A percentile compares a stretch with the other conserved stretches of the same genome.
These are phyloP conservation scores for Cardamine resedifolia DNA, from an alignment of 345 rosid genomes.

Conservation along the genomic window DNA sequence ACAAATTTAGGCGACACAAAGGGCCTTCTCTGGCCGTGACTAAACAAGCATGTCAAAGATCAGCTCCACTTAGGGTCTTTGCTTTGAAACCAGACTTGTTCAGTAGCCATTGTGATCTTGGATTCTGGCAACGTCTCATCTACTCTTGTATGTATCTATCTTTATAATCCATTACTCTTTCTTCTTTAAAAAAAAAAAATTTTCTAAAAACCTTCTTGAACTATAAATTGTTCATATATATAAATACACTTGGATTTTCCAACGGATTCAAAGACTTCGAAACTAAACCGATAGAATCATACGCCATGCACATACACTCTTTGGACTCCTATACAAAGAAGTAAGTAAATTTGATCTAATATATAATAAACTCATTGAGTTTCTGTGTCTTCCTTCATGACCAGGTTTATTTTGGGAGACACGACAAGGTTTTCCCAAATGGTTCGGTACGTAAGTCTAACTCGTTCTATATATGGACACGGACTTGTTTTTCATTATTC, in stretches of 20 bases:
- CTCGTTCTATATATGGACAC: not conserved
- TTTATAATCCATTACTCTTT: not conserved
- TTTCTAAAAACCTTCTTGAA: not conserved
- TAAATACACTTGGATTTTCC: not conserved
- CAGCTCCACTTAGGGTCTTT: not conserved
- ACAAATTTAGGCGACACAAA: no score
- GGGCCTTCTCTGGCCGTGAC: not conserved
- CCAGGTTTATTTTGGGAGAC: not conserved
- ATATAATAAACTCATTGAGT: no score
- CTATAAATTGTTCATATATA: not conserved
- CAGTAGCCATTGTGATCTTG: conserved; percentile 12
- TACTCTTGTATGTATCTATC: not conserved
- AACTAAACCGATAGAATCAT: not conserved
- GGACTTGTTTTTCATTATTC: not conserved
- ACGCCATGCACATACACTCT: not conserved
- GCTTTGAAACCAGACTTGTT: conserved; percentile 20
- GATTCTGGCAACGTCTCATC: not conserved
- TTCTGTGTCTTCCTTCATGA: not conserved
- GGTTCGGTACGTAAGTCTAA: not conserved
- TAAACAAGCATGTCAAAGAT: not conserved
- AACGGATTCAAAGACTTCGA: not conserved
- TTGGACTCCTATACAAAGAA: no score
- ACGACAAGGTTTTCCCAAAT: not conserved
- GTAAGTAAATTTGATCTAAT: no score
- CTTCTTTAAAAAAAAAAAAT: no score